These are phyloP conservation scores for Musa itinerans DNA, from an alignment of 176 grass and related monocot genomes.

Conservation along the genomic window DNA sequence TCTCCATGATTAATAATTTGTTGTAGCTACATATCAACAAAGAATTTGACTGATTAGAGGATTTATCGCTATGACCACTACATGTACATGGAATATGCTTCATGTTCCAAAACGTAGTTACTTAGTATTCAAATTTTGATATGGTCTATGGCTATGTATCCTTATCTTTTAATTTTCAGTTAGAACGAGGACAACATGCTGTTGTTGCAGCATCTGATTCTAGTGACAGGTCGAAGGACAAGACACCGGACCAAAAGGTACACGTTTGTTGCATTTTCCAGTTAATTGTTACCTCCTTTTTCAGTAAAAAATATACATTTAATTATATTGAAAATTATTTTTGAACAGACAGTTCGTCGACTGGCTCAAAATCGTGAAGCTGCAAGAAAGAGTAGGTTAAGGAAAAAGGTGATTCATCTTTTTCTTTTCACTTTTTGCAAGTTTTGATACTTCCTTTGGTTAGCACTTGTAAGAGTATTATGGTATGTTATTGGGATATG, in stretches of 20 bases:
- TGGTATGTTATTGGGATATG: constrained; percentile 8
- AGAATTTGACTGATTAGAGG: no score
- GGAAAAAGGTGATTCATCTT: constrained; percentile 68
- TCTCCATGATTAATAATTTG: no score
- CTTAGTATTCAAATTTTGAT: neutral
- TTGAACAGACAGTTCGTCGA: constrained; percentile 55
- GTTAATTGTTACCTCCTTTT: constrained; percentile 8
- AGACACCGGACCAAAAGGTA: constrained; percentile 78
- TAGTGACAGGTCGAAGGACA: constrained; percentile 47
- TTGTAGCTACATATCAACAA: no score
- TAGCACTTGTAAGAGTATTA: neutral
- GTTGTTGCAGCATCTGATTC: constrained; percentile 11
- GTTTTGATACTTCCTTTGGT: neutral
- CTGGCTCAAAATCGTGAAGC: constrained; percentile 98
- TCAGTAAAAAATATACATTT: neutral
- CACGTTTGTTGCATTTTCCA: constrained; percentile 5
- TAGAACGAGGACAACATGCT: constrained; percentile 7
- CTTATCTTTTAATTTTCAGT: neutral
- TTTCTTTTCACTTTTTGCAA: neutral
- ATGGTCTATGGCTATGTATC: neutral
- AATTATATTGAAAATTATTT: constrained; percentile 17
- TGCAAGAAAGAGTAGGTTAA: constrained; percentile 95
- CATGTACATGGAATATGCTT: neutral
- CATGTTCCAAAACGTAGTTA: neutral
- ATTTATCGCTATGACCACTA: no score